Conservation (phyloP, 2,329 filamentous ascomycete genomes). For the Alternaria consortialis region DNA sequence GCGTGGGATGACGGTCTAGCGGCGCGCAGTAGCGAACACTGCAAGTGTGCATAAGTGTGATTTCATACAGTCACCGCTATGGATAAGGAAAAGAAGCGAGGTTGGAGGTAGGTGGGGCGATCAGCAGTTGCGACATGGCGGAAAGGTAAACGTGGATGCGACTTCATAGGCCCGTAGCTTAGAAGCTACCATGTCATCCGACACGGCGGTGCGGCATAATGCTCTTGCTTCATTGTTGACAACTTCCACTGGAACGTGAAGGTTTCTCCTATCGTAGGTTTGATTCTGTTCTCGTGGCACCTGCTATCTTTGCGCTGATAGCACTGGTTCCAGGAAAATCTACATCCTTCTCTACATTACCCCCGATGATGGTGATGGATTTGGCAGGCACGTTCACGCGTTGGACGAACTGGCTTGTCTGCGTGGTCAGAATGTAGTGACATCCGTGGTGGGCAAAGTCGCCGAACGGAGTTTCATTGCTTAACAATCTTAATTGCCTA, state of each 20-base stretch:
- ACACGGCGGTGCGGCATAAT: too few species aligned
- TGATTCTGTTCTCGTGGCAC: neutral
- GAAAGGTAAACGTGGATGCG: neutral
- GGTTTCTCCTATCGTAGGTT: too few species aligned
- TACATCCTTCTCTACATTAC: neutral
- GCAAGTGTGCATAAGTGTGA: too few species aligned
- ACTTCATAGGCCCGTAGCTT: neutral
- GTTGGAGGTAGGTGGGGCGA: neutral
- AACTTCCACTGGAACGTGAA: too few species aligned
- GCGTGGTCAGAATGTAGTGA: neutral
- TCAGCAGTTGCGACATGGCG: neutral
- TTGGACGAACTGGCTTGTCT: too few species aligned
- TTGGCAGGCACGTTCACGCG: neutral
- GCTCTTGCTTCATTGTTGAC: too few species aligned
- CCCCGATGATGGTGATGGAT: neutral
- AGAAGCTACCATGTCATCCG: too few species aligned
- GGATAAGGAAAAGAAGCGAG: too few species aligned
- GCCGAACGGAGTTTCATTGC: neutral
- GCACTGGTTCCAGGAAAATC: neutral
- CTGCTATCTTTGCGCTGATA: neutral
- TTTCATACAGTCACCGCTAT: too few species aligned
- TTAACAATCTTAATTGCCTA: neutral
- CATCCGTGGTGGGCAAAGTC: neutral
- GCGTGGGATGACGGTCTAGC: too few species aligned
- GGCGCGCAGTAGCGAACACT: too few species aligned